phyloP scores from a whole-genome alignment of 768 basidiomycete species.

The Gloeophyllum trabeum region DNA sequence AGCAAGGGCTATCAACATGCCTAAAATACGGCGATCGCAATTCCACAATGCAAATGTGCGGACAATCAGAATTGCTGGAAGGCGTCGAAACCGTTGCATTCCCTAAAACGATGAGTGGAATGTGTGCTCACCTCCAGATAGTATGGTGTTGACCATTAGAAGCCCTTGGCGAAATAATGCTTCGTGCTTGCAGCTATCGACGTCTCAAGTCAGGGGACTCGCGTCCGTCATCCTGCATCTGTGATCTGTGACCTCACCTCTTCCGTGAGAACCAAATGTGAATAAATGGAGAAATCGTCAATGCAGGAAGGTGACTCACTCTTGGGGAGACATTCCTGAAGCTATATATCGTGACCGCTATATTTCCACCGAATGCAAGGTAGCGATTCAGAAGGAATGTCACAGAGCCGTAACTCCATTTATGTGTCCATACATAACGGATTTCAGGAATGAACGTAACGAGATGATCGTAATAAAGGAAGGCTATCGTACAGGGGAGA shows the following conservation, averaged over 20 bases:
- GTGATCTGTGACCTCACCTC: too few species aligned
- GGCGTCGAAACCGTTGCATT: not conserved
- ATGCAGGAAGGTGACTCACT: too few species aligned
- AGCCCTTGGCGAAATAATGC: not conserved
- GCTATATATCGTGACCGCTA: conserved; percentile 12
- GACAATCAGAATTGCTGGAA: conserved; percentile 29
- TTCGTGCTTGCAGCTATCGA: not conserved
- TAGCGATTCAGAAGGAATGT: conserved; percentile 43
- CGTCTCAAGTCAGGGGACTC: not conserved
- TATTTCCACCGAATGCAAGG: conserved; percentile 28
- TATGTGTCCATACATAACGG: too few species aligned
- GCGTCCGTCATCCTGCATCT: too few species aligned
- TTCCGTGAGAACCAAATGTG: too few species aligned
- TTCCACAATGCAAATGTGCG: conserved; percentile 41
- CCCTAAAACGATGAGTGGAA: not conserved
- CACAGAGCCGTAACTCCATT: conserved; percentile 27
- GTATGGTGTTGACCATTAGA: not conserved
- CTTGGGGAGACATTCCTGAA: not conserved
- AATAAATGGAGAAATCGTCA: too few species aligned
- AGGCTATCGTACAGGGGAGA: too few species aligned
- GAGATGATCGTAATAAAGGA: too few species aligned
- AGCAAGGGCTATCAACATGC: conserved; percentile 21
- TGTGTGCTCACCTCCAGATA: not conserved
- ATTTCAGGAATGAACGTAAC: too few species aligned
- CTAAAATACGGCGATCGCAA: conserved; percentile 25